Conservation (phyloP, 139 green algal genomes). For the Chlorella sp. region DNA sequence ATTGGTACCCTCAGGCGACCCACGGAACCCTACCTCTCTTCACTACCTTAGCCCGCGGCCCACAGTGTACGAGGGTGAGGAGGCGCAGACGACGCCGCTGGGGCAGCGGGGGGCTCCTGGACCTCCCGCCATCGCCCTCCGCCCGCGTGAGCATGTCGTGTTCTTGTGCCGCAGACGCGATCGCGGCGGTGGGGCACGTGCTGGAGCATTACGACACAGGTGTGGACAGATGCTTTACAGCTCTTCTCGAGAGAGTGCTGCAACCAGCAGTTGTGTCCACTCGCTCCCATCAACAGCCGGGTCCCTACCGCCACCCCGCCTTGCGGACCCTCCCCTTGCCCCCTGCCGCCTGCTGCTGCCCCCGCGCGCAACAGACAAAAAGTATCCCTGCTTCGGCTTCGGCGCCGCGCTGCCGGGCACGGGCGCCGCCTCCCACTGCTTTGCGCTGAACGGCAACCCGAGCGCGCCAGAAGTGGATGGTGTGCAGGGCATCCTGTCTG, state of each 20-base stretch:
- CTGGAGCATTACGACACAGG: slow-evolving; percentile 53
- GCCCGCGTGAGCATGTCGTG: neutral
- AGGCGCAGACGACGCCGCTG: neutral
- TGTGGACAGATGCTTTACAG: too few species aligned
- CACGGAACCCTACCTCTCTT: slow-evolving; percentile 26
- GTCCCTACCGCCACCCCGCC: too few species aligned
- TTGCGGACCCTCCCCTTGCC: too few species aligned
- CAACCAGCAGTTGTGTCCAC: too few species aligned
- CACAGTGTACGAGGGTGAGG: slow-evolving; percentile 47
- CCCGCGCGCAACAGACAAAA: too few species aligned
- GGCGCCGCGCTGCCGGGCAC: slow-evolving; percentile 29
- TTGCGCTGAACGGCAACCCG: slow-evolving; percentile 33
- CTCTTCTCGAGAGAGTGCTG: too few species aligned
- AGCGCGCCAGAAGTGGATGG: slow-evolving; percentile 32
- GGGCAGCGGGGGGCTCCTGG: too few species aligned
- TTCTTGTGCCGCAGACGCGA: slow-evolving; percentile 24
- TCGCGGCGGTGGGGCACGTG: slow-evolving; percentile 42
- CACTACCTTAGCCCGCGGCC: slow-evolving; percentile 35
- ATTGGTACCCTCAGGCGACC: too few species aligned
- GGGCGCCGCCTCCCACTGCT: slow-evolving; percentile 42
- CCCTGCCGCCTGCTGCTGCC: too few species aligned
- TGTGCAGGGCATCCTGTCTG: slow-evolving; percentile 38
- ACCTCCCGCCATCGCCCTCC: too few species aligned
- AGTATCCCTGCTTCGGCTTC: slow-evolving; percentile 51
- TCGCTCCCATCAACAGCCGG: too few species aligned